Evolutionary conservation across 2,329 filamentous ascomycete species (phyloP).

Genomic region (Trichophaea hybrida): DNA sequence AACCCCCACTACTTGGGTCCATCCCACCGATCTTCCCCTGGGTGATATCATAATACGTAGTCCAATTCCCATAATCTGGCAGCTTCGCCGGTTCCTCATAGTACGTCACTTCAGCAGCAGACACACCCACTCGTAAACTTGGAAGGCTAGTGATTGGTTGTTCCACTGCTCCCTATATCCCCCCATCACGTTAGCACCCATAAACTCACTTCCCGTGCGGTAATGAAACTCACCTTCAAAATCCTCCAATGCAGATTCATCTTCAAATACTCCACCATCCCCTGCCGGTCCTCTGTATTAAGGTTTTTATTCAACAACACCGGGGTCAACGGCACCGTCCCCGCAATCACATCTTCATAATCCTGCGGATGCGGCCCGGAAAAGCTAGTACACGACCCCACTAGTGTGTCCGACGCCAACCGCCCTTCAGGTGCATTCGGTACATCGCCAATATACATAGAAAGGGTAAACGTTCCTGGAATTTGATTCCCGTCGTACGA

Average conservation of each 20-base stretch:
- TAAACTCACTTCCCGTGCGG: neutral
- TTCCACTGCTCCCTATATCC: neutral
- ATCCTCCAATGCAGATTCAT: constrained; percentile 13
- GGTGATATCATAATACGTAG: constrained; percentile 16
- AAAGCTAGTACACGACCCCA: constrained; percentile 13
- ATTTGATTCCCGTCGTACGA: constrained; percentile 23
- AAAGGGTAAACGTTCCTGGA: constrained; percentile 13
- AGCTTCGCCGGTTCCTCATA: constrained; percentile 8
- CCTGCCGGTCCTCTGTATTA: neutral
- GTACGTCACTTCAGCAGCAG: constrained; percentile 12
- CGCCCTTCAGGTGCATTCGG: neutral
- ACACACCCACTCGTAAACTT: constrained; percentile 12
- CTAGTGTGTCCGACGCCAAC: constrained; percentile 3
- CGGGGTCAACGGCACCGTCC: constrained; percentile 13
- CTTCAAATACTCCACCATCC: constrained; percentile 12
- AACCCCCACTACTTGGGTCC: neutral
- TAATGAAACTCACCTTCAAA: constrained; percentile 11
- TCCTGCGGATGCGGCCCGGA: neutral
- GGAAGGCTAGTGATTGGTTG: constrained; percentile 2
- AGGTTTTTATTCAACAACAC: constrained; percentile 10
- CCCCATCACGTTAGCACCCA: constrained; percentile 3
- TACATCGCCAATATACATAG: constrained; percentile 20
- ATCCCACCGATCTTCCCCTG: constrained; percentile 11
- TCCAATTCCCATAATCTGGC: constrained; percentile 5
- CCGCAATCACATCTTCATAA: constrained; percentile 8